Percentiles rank a stretch among this genome's conserved stretches.
Conservation (phyloP, 805 yeast species). For the Metschnikowia rubicola region DNA sequence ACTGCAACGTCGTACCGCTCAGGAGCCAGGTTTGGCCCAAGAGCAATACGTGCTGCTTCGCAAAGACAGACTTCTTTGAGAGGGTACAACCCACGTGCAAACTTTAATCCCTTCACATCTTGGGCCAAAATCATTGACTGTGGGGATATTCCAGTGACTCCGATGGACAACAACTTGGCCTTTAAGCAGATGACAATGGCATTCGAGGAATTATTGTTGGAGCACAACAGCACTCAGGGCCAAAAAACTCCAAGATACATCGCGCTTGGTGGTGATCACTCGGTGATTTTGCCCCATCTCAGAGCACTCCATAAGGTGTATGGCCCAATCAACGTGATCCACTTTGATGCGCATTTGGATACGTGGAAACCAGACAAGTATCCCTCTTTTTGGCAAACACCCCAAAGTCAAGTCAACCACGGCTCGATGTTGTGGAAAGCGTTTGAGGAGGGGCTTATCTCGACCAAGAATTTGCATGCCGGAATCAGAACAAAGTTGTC, state of each 20-base stretch:
- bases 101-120: constrained; percentile 49
- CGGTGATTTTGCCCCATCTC: constrained; percentile 68
- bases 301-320: constrained; percentile 58
- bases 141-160: constrained; percentile 57
- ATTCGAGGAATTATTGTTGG: constrained; percentile 53
- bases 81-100: constrained; percentile 68
- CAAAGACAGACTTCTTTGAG: constrained; percentile 67
- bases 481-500: constrained; percentile 73
- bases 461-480: constrained; percentile 62
- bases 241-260: constrained; percentile 45
- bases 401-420: constrained; percentile 63
- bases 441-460: constrained; percentile 59
- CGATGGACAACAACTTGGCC: constrained; percentile 55
- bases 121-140: constrained; percentile 53
- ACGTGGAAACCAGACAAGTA: constrained; percentile 76
- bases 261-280: constrained; percentile 82
- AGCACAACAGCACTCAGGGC: constrained; percentile 25
- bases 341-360: constrained; percentile 83
- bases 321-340: constrained; percentile 71
- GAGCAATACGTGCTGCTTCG: constrained; percentile 64
- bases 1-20: constrained; percentile 77
- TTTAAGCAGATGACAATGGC: constrained; percentile 53
- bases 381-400: constrained; percentile 59
- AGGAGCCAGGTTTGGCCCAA: constrained; percentile 83
- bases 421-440: constrained; percentile 90